Percentiles rank a stretch among this genome's conserved stretches.
phyloP scores from a whole-genome alignment of 768 basidiomycete genomes.

The Russula olivacea region DNA sequence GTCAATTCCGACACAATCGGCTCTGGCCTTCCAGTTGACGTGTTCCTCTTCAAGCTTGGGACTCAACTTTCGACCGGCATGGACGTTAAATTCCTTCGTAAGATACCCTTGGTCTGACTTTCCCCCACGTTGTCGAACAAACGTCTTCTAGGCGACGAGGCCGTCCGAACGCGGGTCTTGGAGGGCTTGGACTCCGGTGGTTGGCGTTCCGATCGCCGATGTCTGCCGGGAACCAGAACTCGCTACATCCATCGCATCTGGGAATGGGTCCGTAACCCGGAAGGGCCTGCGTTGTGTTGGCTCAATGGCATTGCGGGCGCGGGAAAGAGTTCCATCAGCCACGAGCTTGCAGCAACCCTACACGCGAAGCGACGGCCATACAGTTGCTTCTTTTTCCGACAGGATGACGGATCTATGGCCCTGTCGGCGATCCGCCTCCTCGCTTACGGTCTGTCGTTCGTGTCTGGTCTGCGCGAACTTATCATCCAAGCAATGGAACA shows the following conservation, averaged over 20 bases:
- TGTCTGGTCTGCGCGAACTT: conserved; percentile 15
- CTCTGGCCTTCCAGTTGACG: not conserved
- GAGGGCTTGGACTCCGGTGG: conserved; percentile 15
- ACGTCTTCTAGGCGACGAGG: conserved; percentile 12
- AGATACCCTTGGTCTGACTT: not conserved
- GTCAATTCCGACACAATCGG: not conserved
- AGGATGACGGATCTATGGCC: conserved; percentile 15
- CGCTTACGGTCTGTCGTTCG: conserved; percentile 21
- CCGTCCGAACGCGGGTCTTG: conserved; percentile 6
- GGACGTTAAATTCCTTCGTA: conserved; percentile 16
- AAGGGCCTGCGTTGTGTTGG: conserved; percentile 13
- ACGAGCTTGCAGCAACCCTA: conserved; percentile 21
- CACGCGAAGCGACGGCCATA: conserved; percentile 17
- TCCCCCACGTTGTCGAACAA: not conserved
- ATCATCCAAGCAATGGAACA: conserved; percentile 13
- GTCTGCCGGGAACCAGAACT: conserved; percentile 20
- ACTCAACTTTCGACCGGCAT: conserved; percentile 17
- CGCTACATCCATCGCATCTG: conserved; percentile 17
- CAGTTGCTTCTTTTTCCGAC: conserved; percentile 25
- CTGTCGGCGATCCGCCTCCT: conserved; percentile 19
- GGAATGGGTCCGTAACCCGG: conserved; percentile 16
- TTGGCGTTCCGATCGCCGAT: conserved; percentile 17
- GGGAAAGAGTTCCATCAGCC: conserved; percentile 25
- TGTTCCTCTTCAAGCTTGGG: not conserved
- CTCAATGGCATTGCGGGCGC: conserved; percentile 26